Evolutionary conservation across 2,329 filamentous ascomycete species (phyloP), one percentile per base, ranked within the genome.

Genomic region (Teratosphaeria nubilosa): DNA sequence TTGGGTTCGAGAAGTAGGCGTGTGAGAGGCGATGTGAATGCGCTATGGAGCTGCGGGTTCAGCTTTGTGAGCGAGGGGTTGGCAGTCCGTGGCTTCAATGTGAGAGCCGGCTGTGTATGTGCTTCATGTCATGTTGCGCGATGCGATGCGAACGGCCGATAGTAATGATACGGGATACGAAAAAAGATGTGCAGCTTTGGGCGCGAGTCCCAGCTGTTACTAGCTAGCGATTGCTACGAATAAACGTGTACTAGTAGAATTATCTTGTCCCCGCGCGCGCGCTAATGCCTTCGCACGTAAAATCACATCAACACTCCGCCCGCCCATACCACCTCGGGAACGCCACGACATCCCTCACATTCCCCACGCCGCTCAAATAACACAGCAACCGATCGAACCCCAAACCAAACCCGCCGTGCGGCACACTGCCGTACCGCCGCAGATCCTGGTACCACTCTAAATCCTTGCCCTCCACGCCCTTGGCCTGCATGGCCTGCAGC

Each of bases 371-470:
- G 32, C 87, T 83, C 57, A 96, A 78, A 75, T 95, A 96, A 69
- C 87, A 86, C 65, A 96, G 74, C 62, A 96, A 80, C 57, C 91
- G 83, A 77, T 96, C 91, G 70, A 95, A 95, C 9, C 91, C 91
- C 58, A 96, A 73, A 2, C 91, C 91, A 70, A 95, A 96, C 0
- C 91, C 91, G 50, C 91, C 91, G 68, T 96, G 91, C 37, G 90
- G 90, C 58, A 90, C 89, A 65, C 87, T 91, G n/a, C 91, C 91
- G 82, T 90, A 96, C 64, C 87, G 85, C 60, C 91, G 85, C 60
- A 96, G 80, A 72, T 96, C 91, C 25, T 90, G 78, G 70, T 96
- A 96, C 91, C 91, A 96, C 64, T 86, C 82, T 57, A 96, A 73
- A 20, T 62, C 60, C 2, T 55, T 54, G 11, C 65, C 66, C 14